Evolutionary conservation across 805 yeast species (phyloP).

Genomic region (Candida golubevii): DNA sequence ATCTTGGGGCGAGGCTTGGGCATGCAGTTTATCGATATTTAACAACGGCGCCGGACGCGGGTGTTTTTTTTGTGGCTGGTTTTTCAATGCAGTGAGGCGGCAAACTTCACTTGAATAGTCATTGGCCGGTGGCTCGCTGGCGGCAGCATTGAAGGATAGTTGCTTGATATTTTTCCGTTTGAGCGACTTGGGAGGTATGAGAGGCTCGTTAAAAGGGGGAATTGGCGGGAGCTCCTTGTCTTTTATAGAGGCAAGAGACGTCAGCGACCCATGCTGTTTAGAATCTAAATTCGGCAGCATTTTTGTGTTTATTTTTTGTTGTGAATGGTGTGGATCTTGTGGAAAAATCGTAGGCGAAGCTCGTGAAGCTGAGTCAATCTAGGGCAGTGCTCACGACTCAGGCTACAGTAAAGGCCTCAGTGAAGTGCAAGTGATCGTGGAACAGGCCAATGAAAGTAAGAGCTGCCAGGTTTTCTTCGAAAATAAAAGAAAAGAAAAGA

Average conservation of each 20-base stretch:
- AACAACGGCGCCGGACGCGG: slow-evolving; percentile 32
- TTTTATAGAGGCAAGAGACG: slow-evolving; percentile 19
- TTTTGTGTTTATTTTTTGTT: too few species aligned
- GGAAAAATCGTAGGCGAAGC: too few species aligned
- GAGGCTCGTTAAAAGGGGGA: slow-evolving; percentile 23
- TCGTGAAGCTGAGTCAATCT: too few species aligned
- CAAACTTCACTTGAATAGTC: slow-evolving; percentile 5
- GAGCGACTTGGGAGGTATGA: slow-evolving; percentile 33
- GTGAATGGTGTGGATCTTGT: too few species aligned
- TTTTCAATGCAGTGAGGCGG: slow-evolving; percentile 11
- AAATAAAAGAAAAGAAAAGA: too few species aligned
- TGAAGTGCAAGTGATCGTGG: too few species aligned
- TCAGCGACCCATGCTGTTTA: neutral
- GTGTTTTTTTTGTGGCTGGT: slow-evolving; percentile 19
- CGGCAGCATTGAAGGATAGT: slow-evolving; percentile 17
- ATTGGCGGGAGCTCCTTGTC: slow-evolving; percentile 39
- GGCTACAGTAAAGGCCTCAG: too few species aligned
- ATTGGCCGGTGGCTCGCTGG: neutral
- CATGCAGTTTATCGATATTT: slow-evolving; percentile 15
- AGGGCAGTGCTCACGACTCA: too few species aligned
- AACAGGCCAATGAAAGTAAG: too few species aligned
- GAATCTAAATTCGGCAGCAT: neutral
- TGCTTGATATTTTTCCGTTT: slow-evolving; percentile 39
- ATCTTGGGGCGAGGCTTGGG: slow-evolving; percentile 2
- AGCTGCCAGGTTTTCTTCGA: too few species aligned